phyloP scores from a whole-genome alignment of 1,139 yeast genomes.

The Sugiyamaella japonica region DNA sequence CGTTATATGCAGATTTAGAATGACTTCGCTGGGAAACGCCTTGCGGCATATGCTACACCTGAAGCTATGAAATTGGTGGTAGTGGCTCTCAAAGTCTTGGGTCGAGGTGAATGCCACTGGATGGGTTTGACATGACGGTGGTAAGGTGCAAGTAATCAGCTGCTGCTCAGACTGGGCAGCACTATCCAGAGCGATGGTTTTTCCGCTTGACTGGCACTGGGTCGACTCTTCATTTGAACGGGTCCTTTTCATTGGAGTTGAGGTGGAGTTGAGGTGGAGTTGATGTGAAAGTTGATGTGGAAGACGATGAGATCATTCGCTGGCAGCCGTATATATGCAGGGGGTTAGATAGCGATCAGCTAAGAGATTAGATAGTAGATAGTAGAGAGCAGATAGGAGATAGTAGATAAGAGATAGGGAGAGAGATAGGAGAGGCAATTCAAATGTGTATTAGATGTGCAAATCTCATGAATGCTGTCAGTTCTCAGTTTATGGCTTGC shows the following conservation, averaged over 20 bases:
- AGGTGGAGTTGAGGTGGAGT: not conserved
- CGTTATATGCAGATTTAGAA: conserved; percentile 52
- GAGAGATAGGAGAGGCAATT: too few relatives aligned
- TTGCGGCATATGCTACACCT: conserved; percentile 48
- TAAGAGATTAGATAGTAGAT: too few relatives aligned
- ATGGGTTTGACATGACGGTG: conserved; percentile 22
- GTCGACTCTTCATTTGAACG: not conserved
- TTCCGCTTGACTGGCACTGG: not conserved
- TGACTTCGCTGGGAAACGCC: conserved; percentile 46
- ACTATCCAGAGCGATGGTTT: not conserved
- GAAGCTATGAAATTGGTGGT: conserved; percentile 27
- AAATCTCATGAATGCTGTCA: too few relatives aligned
- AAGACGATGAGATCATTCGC: too few relatives aligned
- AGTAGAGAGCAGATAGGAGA: too few relatives aligned
- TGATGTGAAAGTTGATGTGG: not conserved
- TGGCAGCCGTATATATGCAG: not conserved
- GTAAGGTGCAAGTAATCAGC: conserved; percentile 20
- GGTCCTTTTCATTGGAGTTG: conserved; percentile 10
- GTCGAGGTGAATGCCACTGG: conserved; percentile 18
- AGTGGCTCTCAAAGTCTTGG: conserved; percentile 31
- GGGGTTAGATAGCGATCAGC: too few relatives aligned
- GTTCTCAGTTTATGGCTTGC: too few relatives aligned
- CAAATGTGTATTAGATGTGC: too few relatives aligned
- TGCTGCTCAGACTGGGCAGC: not conserved
- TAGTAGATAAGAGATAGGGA: too few relatives aligned